phyloP scores from a whole-genome alignment of 2,329 filamentous ascomycete genomes.

The Colletotrichum tofieldiae region DNA sequence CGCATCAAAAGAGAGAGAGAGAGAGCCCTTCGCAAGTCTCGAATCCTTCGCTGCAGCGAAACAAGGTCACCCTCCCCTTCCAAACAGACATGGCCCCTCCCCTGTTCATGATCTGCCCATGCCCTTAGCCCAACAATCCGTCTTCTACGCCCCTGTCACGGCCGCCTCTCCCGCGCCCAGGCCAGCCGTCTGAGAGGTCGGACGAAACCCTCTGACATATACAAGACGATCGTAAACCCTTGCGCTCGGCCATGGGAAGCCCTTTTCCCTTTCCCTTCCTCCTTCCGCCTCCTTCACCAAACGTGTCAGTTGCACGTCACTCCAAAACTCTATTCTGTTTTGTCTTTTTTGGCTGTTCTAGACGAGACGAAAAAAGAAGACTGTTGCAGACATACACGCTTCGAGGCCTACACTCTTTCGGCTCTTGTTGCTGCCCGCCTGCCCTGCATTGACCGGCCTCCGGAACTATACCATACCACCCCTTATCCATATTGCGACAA shows the following conservation, averaged over 20 bases:
- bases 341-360: conserved; percentile 24
- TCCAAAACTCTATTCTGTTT: conserved; percentile 41
- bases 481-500: conserved; percentile 24
- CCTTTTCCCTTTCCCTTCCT: conserved; percentile 12
- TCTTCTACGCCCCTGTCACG: conserved; percentile 23
- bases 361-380: conserved; percentile 33
- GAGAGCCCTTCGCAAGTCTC: conserved; percentile 22
- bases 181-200: conserved; percentile 23
- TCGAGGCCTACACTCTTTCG: conserved; percentile 35
- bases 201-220: conserved; percentile 27
- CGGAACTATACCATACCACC: conserved; percentile 7
- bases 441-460: conserved; percentile 13
- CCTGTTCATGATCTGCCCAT: conserved; percentile 39
- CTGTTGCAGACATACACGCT: conserved; percentile 4
- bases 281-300: conserved; percentile 40
- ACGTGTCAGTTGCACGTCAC: conserved; percentile 42
- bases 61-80: conserved; percentile 18
- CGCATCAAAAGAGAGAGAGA: conserved; percentile 2
- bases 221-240: conserved; percentile 40
- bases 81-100: conserved; percentile 27
- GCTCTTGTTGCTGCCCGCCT: conserved; percentile 13
- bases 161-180: conserved; percentile 36
- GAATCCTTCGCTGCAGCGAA: conserved; percentile 10
- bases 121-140: conserved; percentile 34
- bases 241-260: conserved; percentile 35